Evolutionary conservation across 1,284 basidiomycete genomes (phyloP).

Genomic region (Mycosarcoma maydis): DNA sequence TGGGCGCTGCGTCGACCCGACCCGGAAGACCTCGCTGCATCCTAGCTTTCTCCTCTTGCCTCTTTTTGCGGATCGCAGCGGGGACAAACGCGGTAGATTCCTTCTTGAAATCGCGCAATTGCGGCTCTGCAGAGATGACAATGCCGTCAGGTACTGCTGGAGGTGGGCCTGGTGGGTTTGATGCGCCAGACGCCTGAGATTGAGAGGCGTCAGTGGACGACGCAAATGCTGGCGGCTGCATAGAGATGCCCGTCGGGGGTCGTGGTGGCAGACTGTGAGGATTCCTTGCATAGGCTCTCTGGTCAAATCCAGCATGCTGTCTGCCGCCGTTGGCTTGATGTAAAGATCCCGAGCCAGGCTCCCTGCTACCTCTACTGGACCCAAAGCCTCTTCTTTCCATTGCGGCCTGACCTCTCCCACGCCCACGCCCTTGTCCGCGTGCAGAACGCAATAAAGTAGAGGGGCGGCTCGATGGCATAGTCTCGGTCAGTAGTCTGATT

Average conservation of each 20-base stretch:
- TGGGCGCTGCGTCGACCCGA: slow-evolving; percentile 52
- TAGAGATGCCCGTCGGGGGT: neutral
- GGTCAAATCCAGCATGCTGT: neutral
- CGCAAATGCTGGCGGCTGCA: slow-evolving; percentile 7
- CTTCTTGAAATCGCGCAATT: slow-evolving; percentile 62
- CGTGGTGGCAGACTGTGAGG: neutral
- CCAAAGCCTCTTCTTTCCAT: neutral
- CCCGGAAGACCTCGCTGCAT: slow-evolving; percentile 49
- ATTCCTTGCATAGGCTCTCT: neutral
- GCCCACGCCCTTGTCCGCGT: no score
- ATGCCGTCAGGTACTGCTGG: slow-evolving; percentile 29
- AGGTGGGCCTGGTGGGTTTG: slow-evolving; percentile 30
- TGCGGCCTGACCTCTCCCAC: neutral
- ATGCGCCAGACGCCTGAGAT: neutral
- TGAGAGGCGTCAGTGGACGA: neutral
- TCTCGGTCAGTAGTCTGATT: neutral
- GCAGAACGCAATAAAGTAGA: no score
- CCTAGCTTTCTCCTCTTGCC: slow-evolving; percentile 46
- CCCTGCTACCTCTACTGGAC: slow-evolving; percentile 6
- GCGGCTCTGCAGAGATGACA: slow-evolving; percentile 57
- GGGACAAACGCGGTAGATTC: slow-evolving; percentile 64
- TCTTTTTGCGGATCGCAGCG: slow-evolving; percentile 54
- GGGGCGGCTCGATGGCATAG: neutral
- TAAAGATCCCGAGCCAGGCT: neutral
- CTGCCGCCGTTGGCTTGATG: slow-evolving; percentile 10